phyloP scores from a whole-genome alignment of 192 early-diverging fungal species.

The Umbelopsis isabellina region DNA sequence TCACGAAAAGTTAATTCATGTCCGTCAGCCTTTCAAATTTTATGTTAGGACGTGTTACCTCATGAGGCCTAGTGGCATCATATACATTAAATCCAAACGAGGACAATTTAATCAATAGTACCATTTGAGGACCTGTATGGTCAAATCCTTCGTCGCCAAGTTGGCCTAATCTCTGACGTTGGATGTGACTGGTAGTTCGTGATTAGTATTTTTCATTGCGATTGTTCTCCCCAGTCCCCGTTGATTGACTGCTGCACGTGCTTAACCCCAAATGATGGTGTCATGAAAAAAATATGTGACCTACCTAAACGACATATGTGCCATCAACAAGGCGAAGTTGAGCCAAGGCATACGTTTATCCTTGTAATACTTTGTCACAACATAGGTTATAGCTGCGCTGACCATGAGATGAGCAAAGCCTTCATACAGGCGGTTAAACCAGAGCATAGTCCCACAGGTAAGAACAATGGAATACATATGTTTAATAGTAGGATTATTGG shows the following conservation, averaged over 20 bases:
- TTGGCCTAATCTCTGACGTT: constrained; percentile 47
- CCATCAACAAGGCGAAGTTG: constrained; percentile 66
- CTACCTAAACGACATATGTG: constrained; percentile 67
- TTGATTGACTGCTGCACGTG: not conserved
- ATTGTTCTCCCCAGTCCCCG: not conserved
- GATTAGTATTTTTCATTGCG: not conserved
- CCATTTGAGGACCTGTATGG: constrained; percentile 92
- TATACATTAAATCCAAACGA: constrained; percentile 83
- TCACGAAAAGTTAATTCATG: too few species aligned
- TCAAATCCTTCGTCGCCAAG: constrained; percentile 66
- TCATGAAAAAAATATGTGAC: constrained; percentile 1
- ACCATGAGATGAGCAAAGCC: constrained; percentile 60
- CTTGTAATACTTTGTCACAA: constrained; percentile 50
- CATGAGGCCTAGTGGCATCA: constrained; percentile 51
- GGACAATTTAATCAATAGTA: constrained; percentile 90
- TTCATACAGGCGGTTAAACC: constrained; percentile 57
- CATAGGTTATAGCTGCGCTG: constrained; percentile 54
- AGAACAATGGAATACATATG: constrained; percentile 63
- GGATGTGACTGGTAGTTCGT: constrained; percentile 46
- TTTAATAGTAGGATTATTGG: constrained; percentile 47
- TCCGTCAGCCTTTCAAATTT: too few species aligned
- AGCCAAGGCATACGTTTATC: constrained; percentile 53
- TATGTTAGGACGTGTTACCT: not conserved
- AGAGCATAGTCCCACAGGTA: constrained; percentile 55
- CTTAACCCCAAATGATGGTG: constrained; percentile 15